These are phyloP conservation scores for Discostella pseudostelligera DNA, from an alignment of 108 stramenopile species.

Conservation along the genomic window DNA sequence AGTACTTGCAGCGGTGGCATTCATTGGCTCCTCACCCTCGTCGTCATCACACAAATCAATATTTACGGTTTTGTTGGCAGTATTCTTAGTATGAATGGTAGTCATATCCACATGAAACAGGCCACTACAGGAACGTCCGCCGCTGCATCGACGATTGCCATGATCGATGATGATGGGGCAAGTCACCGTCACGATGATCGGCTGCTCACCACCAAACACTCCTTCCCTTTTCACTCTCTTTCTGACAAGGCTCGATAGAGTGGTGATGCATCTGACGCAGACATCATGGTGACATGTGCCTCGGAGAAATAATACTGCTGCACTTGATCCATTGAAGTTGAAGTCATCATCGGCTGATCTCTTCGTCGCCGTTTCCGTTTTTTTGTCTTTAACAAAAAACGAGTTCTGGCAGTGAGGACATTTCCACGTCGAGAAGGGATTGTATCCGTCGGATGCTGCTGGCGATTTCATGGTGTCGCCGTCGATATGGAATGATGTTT, in stretches of 20 bases:
- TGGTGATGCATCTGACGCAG: background rate
- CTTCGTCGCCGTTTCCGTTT: background rate
- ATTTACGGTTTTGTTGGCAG: background rate
- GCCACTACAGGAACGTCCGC: background rate
- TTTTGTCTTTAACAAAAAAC: too few relatives aligned
- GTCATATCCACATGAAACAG: background rate
- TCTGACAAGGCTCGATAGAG: background rate
- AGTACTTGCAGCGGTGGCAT: too few relatives aligned
- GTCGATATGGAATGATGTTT: too few relatives aligned
- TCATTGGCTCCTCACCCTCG: too few relatives aligned
- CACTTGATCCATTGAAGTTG: too few relatives aligned
- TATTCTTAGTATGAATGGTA: background rate
- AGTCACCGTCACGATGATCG: too few relatives aligned
- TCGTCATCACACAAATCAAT: background rate
- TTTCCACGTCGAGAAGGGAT: background rate
- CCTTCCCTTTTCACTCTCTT: background rate
- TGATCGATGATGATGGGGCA: background rate
- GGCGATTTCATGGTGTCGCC: too few relatives aligned
- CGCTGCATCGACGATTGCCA: background rate
- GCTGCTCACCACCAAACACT: background rate
- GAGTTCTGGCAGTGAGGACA: background rate
- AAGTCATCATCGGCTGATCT: too few relatives aligned
- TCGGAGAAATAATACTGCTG: too few relatives aligned
- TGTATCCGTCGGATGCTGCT: too few relatives aligned
- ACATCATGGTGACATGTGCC: background rate